Evolutionary conservation across 495 filamentous ascomycete species (phyloP), one percentile per base, ranked within the genome.

Genomic region (Copromyces sp.): DNA sequence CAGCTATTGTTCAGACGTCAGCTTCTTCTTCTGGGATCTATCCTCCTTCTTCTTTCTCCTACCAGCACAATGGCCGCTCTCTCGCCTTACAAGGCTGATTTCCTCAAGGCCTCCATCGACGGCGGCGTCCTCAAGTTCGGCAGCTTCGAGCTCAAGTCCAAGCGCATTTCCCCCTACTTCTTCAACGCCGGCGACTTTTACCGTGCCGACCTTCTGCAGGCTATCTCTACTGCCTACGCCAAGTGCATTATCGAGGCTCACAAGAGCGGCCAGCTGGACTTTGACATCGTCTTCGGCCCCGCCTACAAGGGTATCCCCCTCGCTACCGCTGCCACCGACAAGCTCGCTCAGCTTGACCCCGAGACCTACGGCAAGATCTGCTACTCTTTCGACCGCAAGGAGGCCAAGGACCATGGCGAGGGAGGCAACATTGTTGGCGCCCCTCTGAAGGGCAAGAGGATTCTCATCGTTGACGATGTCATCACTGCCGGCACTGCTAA

Each of bases 251-350:
- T 79, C 69, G 78, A 81, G 39, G 78, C 83, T 2, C 78, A 78
- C 70, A 74, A 77, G 39, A 74, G 82, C 71, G 77, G 82, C 45
- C 77, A 78, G 11, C 80, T 86, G 69, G 80, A 86, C 35, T 92
- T 92, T 77, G 91, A 92, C 77, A 82, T 93, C 71, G 76, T 93
- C 72, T 93, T 93, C 79, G 93, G 94, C 3, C 95, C 95, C 7
- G 94, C 95, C 24, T 99, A 98, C 87, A 98, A 98, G 83, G 95
- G 95, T 40, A 97, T 98, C 73, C 92, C 93, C 0, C 88, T 98
- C 3, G 92, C 93, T n/a, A 84, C 89, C 17, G 85, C 90, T 3
- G 90, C 93, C 9, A 85, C 90, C 44, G 87, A 89, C 77, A 89
- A 91, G 76, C 86, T 98, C 3, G 86, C 86, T 71, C 84, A 88